These are phyloP conservation scores for Tuber microsphaerosporum DNA, from an alignment of 495 filamentous ascomycete species.

Conservation along the genomic window DNA sequence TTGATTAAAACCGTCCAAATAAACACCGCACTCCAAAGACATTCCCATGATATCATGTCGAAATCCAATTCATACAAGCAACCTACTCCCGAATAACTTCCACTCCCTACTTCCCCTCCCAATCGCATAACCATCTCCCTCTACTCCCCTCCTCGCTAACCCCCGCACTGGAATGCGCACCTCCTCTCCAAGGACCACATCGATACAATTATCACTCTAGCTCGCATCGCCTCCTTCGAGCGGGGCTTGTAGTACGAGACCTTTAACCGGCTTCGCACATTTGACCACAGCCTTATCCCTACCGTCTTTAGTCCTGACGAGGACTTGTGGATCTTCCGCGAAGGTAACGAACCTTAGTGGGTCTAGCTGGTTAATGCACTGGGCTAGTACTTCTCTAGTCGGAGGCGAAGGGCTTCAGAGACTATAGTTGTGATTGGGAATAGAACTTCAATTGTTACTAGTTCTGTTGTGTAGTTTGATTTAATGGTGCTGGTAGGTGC, in stretches of 20 bases:
- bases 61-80: background rate
- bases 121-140: conserved; percentile 20
- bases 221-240: conserved; percentile 44
- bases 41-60: background rate
- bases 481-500: conserved; percentile 47
- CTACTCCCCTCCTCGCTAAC: conserved; percentile 40
- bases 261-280: conserved; percentile 56
- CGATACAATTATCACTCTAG: conserved; percentile 56
- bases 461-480: conserved; percentile 62
- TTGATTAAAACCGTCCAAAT: background rate
- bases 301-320: background rate
- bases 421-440: conserved; percentile 48
- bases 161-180: conserved; percentile 49
- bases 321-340: conserved; percentile 27
- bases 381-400: conserved; percentile 55
- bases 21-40: background rate
- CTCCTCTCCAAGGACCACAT: conserved; percentile 55
- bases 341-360: conserved; percentile 80
- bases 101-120: conserved; percentile 27
- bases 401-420: conserved; percentile 47
- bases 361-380: conserved; percentile 86
- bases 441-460: conserved; percentile 46
- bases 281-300: conserved; percentile 44
- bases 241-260: conserved; percentile 49
- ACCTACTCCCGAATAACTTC: conserved; percentile 13